Base-by-base conservation (phyloP, 371 early-diverging fungal genomes). In the Polyrhizophydium stewartii region DNA sequence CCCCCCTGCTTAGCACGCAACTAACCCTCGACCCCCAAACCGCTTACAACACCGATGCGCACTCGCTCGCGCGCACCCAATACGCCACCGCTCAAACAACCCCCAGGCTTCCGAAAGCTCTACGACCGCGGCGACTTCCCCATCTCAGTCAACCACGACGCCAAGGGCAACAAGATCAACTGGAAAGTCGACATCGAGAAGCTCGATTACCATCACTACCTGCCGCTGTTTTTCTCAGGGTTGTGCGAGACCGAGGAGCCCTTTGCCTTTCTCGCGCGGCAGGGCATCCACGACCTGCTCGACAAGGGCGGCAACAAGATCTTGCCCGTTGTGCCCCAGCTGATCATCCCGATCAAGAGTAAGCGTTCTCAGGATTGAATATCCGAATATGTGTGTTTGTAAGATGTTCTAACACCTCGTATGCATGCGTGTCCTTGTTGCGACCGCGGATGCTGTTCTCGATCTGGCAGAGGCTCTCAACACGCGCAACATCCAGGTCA, bases 141-240 rank as follows among this genome's bases (percentile, higher is more conserved):
- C 1, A 83, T 83, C 62, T 75, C 82, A 5, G 81, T 83, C 19
- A 76, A 75, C 62, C 83, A 83, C 62, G 79, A 79, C 59, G 72
- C 77, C 17, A 81, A 78, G 37, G 81, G 81, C 41, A 81, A 81
- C 67, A 77, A 78, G 65, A 81, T 83, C 56, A 81, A 78, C 69
- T 83, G 83, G 83, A 83, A 83, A 76, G 83, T 83, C 40, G 83
- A 83, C 60, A 81, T 83, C 58, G 83, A 81, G 56, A 83, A 83
- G 61, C 76, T 83, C 45, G 83, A 83, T 62, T 83, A 80, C 66
- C 83, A 83, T 61, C 83, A 83, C 64, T 83, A 83, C 68, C 75
- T 83, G 16, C 83, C 83, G 10, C 74, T 83, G 30, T 83, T 83
- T 62, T 83, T 83, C 60, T 78, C 78, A 19, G 83, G 83, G 24